Percentiles rank a stretch among this genome's conserved stretches.
phyloP scores from a whole-genome alignment of 2,329 filamentous ascomycete species.

The Xylaria arbuscula region DNA sequence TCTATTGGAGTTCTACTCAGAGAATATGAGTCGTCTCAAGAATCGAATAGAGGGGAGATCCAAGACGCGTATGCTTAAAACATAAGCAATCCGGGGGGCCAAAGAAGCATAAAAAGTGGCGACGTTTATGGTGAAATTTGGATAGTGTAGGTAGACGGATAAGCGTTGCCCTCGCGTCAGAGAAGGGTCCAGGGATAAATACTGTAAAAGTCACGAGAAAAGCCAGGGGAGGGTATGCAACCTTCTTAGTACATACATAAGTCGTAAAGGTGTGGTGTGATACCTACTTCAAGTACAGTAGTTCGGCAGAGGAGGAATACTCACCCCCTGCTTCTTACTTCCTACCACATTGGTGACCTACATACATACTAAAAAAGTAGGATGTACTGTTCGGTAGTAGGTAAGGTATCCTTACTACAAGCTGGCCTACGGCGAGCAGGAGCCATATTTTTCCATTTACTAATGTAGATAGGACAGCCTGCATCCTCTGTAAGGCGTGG shows the following conservation, averaged over 20 bases:
- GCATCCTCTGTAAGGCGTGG: constrained; percentile 4
- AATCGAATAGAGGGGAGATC: neutral
- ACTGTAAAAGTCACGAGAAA: constrained; percentile 12
- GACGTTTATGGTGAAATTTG: neutral
- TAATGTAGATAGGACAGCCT: neutral
- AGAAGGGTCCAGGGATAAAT: constrained; percentile 1
- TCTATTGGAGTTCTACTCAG: neutral
- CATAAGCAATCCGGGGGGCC: neutral
- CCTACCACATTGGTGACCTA: neutral
- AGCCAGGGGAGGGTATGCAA: constrained; percentile 1
- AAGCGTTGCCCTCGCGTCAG: neutral
- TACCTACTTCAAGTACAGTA: neutral
- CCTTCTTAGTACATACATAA: neutral
- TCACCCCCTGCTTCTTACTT: neutral
- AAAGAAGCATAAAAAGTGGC: neutral
- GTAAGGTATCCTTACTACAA: neutral
- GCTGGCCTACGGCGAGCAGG: neutral
- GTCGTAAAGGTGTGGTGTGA: neutral
- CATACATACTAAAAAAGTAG: neutral
- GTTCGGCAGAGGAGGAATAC: neutral
- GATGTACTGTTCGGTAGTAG: neutral
- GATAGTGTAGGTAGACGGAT: neutral
- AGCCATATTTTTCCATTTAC: neutral
- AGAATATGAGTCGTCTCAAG: neutral
- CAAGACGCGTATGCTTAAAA: neutral